Base-by-base conservation (phyloP, 2,329 filamentous ascomycete species). In the Ilyonectria robusta region DNA sequence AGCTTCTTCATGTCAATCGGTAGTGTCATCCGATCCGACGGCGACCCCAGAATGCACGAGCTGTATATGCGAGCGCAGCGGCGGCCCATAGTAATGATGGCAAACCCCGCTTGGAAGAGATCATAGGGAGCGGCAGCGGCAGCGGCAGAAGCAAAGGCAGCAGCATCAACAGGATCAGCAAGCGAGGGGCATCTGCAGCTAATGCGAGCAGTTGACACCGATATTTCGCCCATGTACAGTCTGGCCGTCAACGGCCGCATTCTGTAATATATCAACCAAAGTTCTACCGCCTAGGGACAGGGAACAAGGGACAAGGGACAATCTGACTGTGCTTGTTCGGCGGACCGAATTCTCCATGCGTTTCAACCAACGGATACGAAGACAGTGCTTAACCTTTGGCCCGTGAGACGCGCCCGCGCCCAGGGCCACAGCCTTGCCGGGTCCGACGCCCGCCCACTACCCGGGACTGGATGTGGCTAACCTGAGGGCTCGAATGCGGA, bases 1-100 rank as follows among this genome's bases (percentile, higher is more conserved):
- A 91, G 89, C 26, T 98, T 98, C 85, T 99, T 99, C 88, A 99
- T 99, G 96, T 95, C 94, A 65, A 97, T 99, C 75, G 96, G 96
- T 74, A 97, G 94, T 75, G 95, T 97, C 50, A 98, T 99, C 77
- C 93, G 96, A 78, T 95, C 94, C 67, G 96, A 99, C 76, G 91
- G 93, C 71, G 93, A 94, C 48, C 91, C 92, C 42, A 91, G 93
- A 76, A 86, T 92, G 66, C 87, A 90, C 73, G 89, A 94, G 79
- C 89, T 93, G 65, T 97, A 95, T 84, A 88, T 90, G 73, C 89
- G 89, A 79, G 91, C 93, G 57, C 90, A 92, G 73, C 87, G 92
- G 75, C 88, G 89, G 70, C 94, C 95, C 26, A 90, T 95, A 76
- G 89, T 97, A 37, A 66, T 81, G 74, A 78, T 76, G 78, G 79